Evolutionary conservation across 2,329 filamentous ascomycete species (phyloP), one percentile per base, ranked within the genome.

Genomic region (Talaromyces sp.): DNA sequence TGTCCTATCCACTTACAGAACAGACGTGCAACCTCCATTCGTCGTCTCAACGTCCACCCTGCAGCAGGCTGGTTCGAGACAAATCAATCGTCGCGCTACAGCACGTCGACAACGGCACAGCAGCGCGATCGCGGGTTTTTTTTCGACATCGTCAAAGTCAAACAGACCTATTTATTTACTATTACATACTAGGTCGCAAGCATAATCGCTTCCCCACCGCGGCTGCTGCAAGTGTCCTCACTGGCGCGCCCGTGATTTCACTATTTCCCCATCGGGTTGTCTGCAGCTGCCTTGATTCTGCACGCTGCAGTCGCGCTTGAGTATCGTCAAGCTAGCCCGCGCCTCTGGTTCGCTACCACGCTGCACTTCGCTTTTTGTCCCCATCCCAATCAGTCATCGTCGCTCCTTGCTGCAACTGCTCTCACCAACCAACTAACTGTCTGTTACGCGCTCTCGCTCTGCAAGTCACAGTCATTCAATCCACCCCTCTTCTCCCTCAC

Each of bases 51-150:
- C 49, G 49, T 52, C 49, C 49, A 29, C 17, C 49, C 50, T 60
- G 58, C 58, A 60, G 27, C 58, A 57, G 58, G 58, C 54, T 55
- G 43, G 29, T 57, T 60, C 58, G 58, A 60, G 58, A 52, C 58
- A 54, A 27, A 14, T 19, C 35, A 13, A 3, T n/a, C n/a, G n/a
- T n/a, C 13, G 32, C 32, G 35, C 35, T 38, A 38, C 35, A 38
- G 35, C 35, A n/a, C 14, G 35, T 38, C 35, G 35, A 38, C 35
- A 38, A 38, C 35, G 35, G 17, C 35, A 38, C 35, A n/a, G 29
- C 29, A 27, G 17, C 35, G 35, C 35, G 35, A 17, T 38, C 35
- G 14, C 10, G 8, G 8, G 3, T 31, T 41, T 13, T 46, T 46
- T 14, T 14, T 24, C 24, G 21, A 19, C 11, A 46, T 46, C 43